phyloP scores from a whole-genome alignment of 108 stramenopile species.

The Schizochytrium sp. region DNA sequence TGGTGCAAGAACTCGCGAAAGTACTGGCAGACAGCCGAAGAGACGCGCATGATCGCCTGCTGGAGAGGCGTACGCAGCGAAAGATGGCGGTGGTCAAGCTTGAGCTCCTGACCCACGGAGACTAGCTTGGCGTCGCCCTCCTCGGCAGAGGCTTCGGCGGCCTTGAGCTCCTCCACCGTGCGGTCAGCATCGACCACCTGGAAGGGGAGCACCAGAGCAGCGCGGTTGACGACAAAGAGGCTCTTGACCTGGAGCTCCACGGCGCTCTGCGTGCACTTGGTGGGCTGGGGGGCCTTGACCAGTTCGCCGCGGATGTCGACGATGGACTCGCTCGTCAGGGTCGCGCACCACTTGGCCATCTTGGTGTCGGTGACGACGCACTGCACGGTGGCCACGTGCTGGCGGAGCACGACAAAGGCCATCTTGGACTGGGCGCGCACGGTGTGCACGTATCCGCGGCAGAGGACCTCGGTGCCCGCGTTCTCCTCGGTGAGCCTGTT shows the following conservation, averaged over 20 bases:
- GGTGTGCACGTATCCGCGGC: slow-evolving; percentile 76
- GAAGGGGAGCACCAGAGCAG: slow-evolving; percentile 76
- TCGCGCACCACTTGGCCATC: slow-evolving; percentile 91
- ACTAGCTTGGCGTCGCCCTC: slow-evolving; percentile 16
- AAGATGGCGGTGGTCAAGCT: slow-evolving; percentile 91
- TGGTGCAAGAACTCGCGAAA: slow-evolving; percentile 81
- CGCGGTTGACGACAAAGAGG: slow-evolving; percentile 76
- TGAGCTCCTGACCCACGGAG: slow-evolving; percentile 70
- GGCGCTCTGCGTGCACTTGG: slow-evolving; percentile 69
- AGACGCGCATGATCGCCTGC: slow-evolving; percentile 92
- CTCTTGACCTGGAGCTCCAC: slow-evolving; percentile 78
- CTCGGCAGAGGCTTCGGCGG: slow-evolving; percentile 62
- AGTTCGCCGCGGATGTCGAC: slow-evolving; percentile 80
- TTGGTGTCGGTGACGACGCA: slow-evolving; percentile 57
- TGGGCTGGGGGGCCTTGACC: slow-evolving; percentile 64
- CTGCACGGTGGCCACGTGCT: slow-evolving; percentile 80
- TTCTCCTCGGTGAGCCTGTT: slow-evolving; percentile 59
- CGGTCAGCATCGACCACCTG: slow-evolving; percentile 94
- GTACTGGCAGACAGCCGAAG: slow-evolving; percentile 81
- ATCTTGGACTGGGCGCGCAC: slow-evolving; percentile 80
- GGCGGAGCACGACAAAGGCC: slow-evolving; percentile 84
- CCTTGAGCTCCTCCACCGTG: slow-evolving; percentile 67
- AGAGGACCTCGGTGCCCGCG: slow-evolving; percentile 65
- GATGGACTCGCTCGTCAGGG: slow-evolving; percentile 74
- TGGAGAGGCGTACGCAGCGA: slow-evolving; percentile 95